Conservation (phyloP, 495 filamentous ascomycete species). For the Aspergillus campestris region DNA sequence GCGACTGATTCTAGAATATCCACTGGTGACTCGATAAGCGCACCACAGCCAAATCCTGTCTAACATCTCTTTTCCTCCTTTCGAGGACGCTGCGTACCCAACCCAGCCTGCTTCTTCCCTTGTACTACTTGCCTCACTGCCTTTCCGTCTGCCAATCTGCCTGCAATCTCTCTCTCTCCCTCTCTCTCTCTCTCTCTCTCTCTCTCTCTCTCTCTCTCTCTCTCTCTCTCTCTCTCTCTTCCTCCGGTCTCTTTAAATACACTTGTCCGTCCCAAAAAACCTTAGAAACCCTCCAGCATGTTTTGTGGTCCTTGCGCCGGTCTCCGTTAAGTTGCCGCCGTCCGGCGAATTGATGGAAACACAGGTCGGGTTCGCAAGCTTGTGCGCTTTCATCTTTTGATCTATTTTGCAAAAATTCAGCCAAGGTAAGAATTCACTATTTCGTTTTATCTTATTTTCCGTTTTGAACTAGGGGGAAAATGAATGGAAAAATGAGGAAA, state of each 20-base stretch:
- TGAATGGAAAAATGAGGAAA: too few relatives aligned
- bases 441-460: too few relatives aligned
- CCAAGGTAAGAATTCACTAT: too few relatives aligned
- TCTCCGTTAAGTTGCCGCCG: constrained; percentile 21
- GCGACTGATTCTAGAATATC: background rate
- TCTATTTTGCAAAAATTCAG: too few relatives aligned
- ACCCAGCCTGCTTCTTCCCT: background rate
- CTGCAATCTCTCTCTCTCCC: constrained; percentile 6
- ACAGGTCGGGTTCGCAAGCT: constrained; percentile 22
- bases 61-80: background rate
- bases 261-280: background rate
- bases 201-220: constrained; percentile 2
- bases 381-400: constrained; percentile 14
- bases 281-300: constrained; percentile 19
- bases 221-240: background rate
- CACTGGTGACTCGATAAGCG: background rate
- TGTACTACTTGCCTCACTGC: background rate
- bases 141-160: background rate
- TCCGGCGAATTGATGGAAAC: constrained; percentile 27
- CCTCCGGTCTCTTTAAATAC: constrained; percentile 2
- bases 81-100: constrained; percentile 1
- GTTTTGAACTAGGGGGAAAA: too few relatives aligned
- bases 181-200: constrained; percentile 7
- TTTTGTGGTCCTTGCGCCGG: constrained; percentile 16
- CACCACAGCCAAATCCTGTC: background rate